Evolutionary conservation across 1,284 basidiomycete genomes (phyloP), one percentile per base, ranked within the genome.

Genomic region (Leccinum griseonigrum): DNA sequence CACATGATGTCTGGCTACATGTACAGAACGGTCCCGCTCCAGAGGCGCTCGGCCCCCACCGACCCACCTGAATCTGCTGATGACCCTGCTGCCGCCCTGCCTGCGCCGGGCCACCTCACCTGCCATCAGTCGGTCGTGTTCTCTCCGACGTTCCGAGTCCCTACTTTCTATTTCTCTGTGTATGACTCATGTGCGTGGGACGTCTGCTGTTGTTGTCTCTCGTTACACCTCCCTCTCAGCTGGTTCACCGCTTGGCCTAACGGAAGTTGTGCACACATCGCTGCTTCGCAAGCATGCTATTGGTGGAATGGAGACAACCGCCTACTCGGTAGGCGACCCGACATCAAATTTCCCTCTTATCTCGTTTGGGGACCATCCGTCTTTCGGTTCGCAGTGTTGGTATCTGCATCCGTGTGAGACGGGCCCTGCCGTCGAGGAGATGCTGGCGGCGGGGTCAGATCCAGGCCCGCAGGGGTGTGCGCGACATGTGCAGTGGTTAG

Each of bases 401-500:
- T 92, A 88, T 71, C 76, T 95, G 48, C 92, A 95, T 70, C 92
- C 92, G 7, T 95, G 92, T 71, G 86, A 91, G 72, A 91, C 88
- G 3, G 79, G 80, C 6, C 74, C 74, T 31, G 83, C 86, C 1
- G 82, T 94, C 4, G 75, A 77, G 28, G 92, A 94, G 74, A 75
- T 95, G 36, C 71, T 90, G 75, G 66, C 69, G n/a, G 87, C 85
- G 63, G 69, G 77, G 36, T 62, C 67, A 64, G 68, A 34, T 67
- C 62, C 59, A 32, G 72, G 48, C 16, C n/a, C 38, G 40, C 43
- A 60, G 22, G 60, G 54, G 28, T 48, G 77, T 65, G 74, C 74
- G 16, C 68, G 68, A 57, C 67, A 77, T 56, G 64, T 76, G 40
- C 77, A 79, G 59, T 88, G 85, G 85, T 61, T 94, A 62, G 84